Conservation (phyloP, 192 early-diverging fungal species). For the Coemansia sp. region DNA sequence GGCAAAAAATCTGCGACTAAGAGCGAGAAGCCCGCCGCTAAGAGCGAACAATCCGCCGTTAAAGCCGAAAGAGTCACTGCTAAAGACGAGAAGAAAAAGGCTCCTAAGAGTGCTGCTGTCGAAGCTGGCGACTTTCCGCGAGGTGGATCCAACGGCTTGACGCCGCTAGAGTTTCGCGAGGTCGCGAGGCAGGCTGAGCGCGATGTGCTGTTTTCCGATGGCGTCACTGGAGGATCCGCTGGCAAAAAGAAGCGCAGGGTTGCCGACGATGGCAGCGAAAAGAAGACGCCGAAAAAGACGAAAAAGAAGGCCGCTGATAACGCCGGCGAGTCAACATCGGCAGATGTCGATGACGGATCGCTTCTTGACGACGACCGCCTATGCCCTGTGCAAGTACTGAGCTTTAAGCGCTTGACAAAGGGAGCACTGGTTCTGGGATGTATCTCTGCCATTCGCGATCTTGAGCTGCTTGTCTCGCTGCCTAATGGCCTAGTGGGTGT, state of each 20-base stretch:
- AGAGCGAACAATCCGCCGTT: not conserved
- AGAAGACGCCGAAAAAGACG: constrained; percentile 54
- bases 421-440: constrained; percentile 77
- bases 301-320: constrained; percentile 52
- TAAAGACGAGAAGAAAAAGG: constrained; percentile 19
- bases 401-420: constrained; percentile 63
- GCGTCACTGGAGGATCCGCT: constrained; percentile 33
- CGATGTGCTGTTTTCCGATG: constrained; percentile 64
- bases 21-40: not conserved
- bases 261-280: constrained; percentile 27
- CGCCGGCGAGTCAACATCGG: not conserved
- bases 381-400: constrained; percentile 39
- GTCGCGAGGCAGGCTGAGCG: constrained; percentile 71
- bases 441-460: constrained; percentile 75
- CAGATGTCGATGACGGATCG: constrained; percentile 5
- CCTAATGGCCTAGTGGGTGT: constrained; percentile 82
- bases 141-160: constrained; percentile 76
- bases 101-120: constrained; percentile 32
- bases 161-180: constrained; percentile 82
- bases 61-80: not conserved
- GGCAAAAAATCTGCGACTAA: not conserved
- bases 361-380: constrained; percentile 29
- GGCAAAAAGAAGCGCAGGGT: constrained; percentile 62
- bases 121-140: constrained; percentile 74
- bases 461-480: constrained; percentile 80